Conservation (phyloP, 805 yeast genomes). For the Kazachstania kunashirensis region DNA sequence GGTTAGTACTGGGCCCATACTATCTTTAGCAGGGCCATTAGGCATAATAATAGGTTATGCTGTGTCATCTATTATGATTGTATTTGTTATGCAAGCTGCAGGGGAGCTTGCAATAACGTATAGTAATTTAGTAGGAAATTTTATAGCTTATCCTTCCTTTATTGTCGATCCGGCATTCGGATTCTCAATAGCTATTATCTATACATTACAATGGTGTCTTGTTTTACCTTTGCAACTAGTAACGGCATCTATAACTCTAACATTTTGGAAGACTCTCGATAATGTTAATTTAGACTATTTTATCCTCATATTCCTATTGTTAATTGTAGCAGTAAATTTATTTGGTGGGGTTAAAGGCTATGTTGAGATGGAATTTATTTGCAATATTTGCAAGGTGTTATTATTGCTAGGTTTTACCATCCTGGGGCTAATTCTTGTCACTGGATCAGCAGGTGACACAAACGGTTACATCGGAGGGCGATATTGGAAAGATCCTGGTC, state of each 20-base stretch:
- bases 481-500: constrained; percentile 46
- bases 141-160: constrained; percentile 43
- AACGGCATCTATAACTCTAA: constrained; percentile 43
- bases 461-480: constrained; percentile 34
- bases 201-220: constrained; percentile 46
- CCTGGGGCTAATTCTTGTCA: constrained; percentile 37
- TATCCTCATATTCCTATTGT: constrained; percentile 20
- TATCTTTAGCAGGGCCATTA: constrained; percentile 36
- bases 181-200: constrained; percentile 53
- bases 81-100: constrained; percentile 44
- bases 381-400: constrained; percentile 37
- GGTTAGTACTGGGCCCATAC: constrained; percentile 43
- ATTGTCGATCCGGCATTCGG: constrained; percentile 53
- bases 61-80: constrained; percentile 46
- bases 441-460: constrained; percentile 38
- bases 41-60: constrained; percentile 44
- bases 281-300: constrained; percentile 20
- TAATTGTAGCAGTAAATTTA: constrained; percentile 38
- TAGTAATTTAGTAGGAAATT: constrained; percentile 49
- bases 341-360: constrained; percentile 46
- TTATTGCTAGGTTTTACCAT: constrained; percentile 41
- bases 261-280: constrained; percentile 34
- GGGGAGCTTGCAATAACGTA: constrained; percentile 57
- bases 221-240: constrained; percentile 47
- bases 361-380: constrained; percentile 44